Base-by-base conservation (phyloP, 768 basidiomycete genomes). In the Amanita pallidorosea region DNA sequence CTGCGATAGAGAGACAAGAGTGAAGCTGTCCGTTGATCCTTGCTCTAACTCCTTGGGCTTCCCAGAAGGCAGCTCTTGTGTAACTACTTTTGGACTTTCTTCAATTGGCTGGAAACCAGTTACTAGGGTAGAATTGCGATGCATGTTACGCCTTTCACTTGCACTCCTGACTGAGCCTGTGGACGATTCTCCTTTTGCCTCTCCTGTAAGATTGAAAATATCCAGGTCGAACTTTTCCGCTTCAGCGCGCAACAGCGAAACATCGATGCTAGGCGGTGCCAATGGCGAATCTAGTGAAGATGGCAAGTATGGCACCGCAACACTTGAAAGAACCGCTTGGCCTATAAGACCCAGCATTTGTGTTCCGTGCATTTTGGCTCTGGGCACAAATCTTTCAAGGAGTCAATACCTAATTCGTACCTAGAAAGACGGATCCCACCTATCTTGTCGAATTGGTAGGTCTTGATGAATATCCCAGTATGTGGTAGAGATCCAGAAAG, bases 331-430 rank as follows among this genome's bases (percentile, higher is more conserved):
- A 27, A 96, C 84, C 57, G 95, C 92, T 57, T 94, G 88, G 56
- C 92, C 92, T 40, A 95, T 71, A 7, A 95, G 70, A 5, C 94
- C 94, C 1, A 96, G 76, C 88, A 90, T 94, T 60, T 96, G 88
- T 35, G 96, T 91, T 61, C 94, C 89, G 59, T 92, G 89, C 91
- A 96, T 95, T 68, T 90, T 89, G n/a, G 88, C 92, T 27, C 95
- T 81, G 5, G 91, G 85, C 22, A 97, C 73, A 62, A 97, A 98
- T 54, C 95, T 93, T 56, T 36, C 15, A 35, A 52, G 27, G 45
- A 17, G 8, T 57, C 43, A 54, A 23, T 34, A 45, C 18, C 42
- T 49, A n/a, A 54, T 13, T 38, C 8, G 18, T 8, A 31, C 44
- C 15, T 36, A 17, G 25, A 29, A 55, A 49, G 43, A 23, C 33